Evolutionary conservation across 768 basidiomycete genomes (phyloP), one percentile per base, ranked within the genome.

Genomic region (Sarcomyxa edulis): DNA sequence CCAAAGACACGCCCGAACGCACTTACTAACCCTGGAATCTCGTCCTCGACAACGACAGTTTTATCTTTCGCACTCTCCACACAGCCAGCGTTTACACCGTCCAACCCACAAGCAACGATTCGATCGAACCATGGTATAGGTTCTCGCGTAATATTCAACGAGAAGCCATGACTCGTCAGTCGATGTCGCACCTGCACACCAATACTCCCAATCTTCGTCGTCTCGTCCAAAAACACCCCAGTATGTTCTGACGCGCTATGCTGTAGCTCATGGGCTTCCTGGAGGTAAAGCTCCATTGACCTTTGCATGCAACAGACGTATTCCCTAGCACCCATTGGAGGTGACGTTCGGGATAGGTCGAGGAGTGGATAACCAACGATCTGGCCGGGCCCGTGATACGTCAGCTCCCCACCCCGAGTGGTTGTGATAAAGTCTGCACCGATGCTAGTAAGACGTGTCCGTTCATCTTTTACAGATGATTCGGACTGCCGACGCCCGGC

Each of bases 301-400:
- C 69, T 72, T 54, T 97, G 88, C 59, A 97, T 69, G 31, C 72
- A 74, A 59, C 85, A 88, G 28, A 98, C 84, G 57, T 96, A 98
- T 46, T 83, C 80, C 33, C 84, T 78, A 19, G 82, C 78, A 40
- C 80, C 70, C 55, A 77, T 68, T 36, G 82, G 65, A 6, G 93
- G 89, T 31, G 74, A 65, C 49, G 84, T 78, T 23, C 81, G 79
- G n/a, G 77, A 77, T 14, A 98, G 74, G 64, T 98, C 95, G 35
- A 97, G 69, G 36, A 98, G 69, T 2, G 93, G 91, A 56, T 99
- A 99, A 20, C 93, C 96, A 11, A 97, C 87, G 51, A 99, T 70
- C 62, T 99, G 96, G 5, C 96, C 96, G 2, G 96, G 94, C 0
- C 96, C 96, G 58, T 99, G 96, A 60, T 90, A 99, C 2, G 96